A percentile compares a stretch with the other conserved stretches of the same genome.
These are phyloP conservation scores for Eucalyptus globulus DNA, from an alignment of 345 rosid species.

Conservation along the genomic window DNA sequence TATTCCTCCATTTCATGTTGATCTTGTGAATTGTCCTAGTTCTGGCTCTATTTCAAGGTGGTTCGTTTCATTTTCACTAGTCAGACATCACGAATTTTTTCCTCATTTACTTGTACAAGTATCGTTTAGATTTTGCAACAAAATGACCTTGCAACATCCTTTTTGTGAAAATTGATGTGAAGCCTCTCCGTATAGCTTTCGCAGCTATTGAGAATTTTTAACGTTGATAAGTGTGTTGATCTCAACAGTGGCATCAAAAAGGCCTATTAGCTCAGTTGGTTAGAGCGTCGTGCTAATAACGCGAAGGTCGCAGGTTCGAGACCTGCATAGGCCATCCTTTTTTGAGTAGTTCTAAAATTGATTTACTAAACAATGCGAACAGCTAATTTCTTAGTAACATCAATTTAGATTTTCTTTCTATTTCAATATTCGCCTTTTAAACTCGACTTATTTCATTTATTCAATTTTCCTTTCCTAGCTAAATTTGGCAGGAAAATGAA, in stretches of 20 bases:
- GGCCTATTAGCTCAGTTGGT: conserved; percentile 46
- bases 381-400: too few species aligned
- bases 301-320: conserved; percentile 71
- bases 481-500: too few species aligned
- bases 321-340: conserved; percentile 28
- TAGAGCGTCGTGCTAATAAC: conserved; percentile 96
- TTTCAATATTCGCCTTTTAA: too few species aligned
- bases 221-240: fast-evolving
- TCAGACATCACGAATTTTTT: too few species aligned
- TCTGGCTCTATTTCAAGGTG: neutral
- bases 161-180: neutral
- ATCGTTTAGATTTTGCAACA: neutral
- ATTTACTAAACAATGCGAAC: too few species aligned
- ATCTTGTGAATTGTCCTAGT: neutral
- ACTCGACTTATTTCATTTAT: too few species aligned
- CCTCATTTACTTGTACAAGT: neutral
- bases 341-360: too few species aligned
- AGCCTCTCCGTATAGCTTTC: fast-evolving
- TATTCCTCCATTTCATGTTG: neutral
- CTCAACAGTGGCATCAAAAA: neutral
- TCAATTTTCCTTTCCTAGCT: too few species aligned
- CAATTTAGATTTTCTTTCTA: too few species aligned
- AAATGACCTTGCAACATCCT: neutral
- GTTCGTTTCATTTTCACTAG: neutral
- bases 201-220: neutral